Base-by-base conservation (phyloP, 192 early-diverging fungal genomes). In the Umbelopsis isabellina region DNA sequence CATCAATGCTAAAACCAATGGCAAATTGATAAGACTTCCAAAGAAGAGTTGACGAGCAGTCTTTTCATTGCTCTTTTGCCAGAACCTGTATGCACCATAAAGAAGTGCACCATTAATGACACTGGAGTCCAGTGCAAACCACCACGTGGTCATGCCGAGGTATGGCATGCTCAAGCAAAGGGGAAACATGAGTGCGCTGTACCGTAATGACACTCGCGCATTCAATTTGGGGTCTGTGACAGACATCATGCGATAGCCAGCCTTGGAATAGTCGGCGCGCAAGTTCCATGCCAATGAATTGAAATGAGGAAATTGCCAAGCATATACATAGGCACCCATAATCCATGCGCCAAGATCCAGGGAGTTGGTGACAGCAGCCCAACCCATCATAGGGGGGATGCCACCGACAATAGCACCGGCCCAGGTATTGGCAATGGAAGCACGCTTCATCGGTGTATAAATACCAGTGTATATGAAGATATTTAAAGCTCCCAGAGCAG, bases 231-330 rank as follows among this genome's bases (percentile, higher is more conserved):
- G 97, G 67, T 93, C 87, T 1, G 88, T 91, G 0, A 94, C 94
- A 2, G 90, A 86, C 91, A 94, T 95, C 97, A 99, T 99, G 2
- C 90, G 84, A 80, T 97, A 99, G 2, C 97, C 97, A 2, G 97
- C 97, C 76, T 97, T 97, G 10, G 93, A 91, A 80, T 99, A 99
- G 76, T 99, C 97, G 4, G 90, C 88, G 2, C 95, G 83, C 51
- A 99, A 82, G 61, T 94, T 95, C 91, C 95, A 96, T 16, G 90
- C 85, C 23, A 99, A 76, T 3, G 95, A 87, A 80, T 99, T 99
- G 75, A 99, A 99, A 75, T 99, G 97, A 30, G 97, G 97, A 79
- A 99, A 99, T 83, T 99, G 97, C 97, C 97, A 99, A 0, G 95
- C 91, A 79, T 94, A 99, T 47, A 99, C 80, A 2, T 95, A 81